phyloP scores from a whole-genome alignment of 2,329 filamentous ascomycete species.

The Trichoderma sp. region DNA sequence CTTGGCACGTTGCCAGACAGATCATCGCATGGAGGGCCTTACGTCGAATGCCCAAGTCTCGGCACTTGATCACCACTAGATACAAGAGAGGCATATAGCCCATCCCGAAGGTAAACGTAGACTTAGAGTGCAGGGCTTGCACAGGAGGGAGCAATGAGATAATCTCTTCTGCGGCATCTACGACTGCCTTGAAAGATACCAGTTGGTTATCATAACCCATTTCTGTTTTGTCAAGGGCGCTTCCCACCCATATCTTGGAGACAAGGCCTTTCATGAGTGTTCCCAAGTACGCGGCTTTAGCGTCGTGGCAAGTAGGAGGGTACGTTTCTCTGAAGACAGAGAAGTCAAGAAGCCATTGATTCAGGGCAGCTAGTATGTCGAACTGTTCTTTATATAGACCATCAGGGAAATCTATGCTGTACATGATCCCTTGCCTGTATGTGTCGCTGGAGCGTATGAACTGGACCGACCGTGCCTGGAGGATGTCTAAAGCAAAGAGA shows the following conservation, averaged over 20 bases:
- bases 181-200: not conserved
- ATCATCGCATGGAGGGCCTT: not conserved
- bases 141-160: not conserved
- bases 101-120: not conserved
- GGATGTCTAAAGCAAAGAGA: not conserved
- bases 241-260: not conserved
- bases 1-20: not conserved
- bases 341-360: not conserved
- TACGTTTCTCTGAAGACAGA: not conserved
- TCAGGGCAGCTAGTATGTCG: not conserved
- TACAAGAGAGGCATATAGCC: not conserved
- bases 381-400: not conserved
- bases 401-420: not conserved
- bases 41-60: not conserved
- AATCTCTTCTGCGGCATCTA: not conserved
- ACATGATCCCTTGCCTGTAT: not conserved
- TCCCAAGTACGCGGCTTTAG: not conserved
- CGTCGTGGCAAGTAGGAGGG: not conserved
- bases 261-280: not conserved
- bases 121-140: not conserved
- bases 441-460: not conserved
- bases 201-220: not conserved
- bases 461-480: not conserved
- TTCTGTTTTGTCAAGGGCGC: not conserved
- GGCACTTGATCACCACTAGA: not conserved